Evolutionary conservation across 2,329 filamentous ascomycete species (phyloP).

Genomic region (Colletotrichum salicis): DNA sequence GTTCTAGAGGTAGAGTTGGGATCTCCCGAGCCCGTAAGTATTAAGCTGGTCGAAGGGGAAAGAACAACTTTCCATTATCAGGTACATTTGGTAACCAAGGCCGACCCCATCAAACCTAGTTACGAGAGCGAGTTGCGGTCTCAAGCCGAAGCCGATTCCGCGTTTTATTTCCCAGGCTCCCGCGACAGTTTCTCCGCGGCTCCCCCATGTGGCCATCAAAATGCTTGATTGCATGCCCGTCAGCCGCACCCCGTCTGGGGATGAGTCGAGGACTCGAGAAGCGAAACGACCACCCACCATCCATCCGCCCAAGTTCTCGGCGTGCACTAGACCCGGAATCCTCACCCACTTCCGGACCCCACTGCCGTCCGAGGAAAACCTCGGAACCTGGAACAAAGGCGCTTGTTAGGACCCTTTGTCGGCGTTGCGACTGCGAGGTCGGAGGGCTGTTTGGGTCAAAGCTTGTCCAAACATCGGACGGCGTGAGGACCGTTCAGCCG

Average conservation of each 20-base stretch:
- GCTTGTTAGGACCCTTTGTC: conserved; percentile 3
- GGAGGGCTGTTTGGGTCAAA: conserved; percentile 1
- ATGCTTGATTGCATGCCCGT: background rate
- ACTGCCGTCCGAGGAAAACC: background rate
- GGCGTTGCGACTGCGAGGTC: conserved; percentile 17
- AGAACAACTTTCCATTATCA: background rate
- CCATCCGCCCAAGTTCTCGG: background rate
- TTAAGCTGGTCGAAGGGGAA: background rate
- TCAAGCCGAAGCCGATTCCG: background rate
- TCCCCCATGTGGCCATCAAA: background rate
- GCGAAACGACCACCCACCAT: background rate
- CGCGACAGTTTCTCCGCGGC: background rate
- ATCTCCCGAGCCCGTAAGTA: background rate
- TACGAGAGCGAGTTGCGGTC: background rate
- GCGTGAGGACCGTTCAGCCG: conserved; percentile 2
- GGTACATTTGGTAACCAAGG: background rate
- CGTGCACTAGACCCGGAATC: conserved; percentile 15
- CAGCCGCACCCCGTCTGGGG: background rate
- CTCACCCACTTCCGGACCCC: background rate
- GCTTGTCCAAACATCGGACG: background rate
- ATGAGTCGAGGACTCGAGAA: conserved; percentile 8
- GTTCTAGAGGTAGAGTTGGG: background rate
- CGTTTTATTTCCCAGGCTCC: background rate
- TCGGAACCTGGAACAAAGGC: conserved; percentile 1
- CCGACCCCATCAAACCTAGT: background rate